These are phyloP conservation scores for Carex scoparia DNA, from an alignment of 176 grass and related monocot genomes.

Conservation along the genomic window DNA sequence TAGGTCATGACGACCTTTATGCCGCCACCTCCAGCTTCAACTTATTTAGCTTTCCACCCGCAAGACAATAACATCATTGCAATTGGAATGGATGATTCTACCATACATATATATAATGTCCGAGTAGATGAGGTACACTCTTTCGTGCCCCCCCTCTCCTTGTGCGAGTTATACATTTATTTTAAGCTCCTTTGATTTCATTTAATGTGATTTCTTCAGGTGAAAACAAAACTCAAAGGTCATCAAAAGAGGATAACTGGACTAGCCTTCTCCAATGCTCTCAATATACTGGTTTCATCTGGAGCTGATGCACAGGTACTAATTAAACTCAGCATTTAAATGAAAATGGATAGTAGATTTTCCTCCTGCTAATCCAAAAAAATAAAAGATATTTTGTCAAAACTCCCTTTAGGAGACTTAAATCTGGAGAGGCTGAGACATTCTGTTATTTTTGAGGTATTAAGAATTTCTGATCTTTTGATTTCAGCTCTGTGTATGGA, in stretches of 20 bases:
- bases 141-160: neutral
- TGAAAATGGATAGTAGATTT: slow-evolving; percentile 2
- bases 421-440: neutral
- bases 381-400: neutral
- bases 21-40: slow-evolving; percentile 81
- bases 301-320: slow-evolving; percentile 94
- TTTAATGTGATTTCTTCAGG: slow-evolving; percentile 45
- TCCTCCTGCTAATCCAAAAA: neutral
- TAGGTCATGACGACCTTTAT: slow-evolving; percentile 99
- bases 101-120: slow-evolving; percentile 99
- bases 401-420: neutral
- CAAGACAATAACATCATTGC: slow-evolving; percentile 99
- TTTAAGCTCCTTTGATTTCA: slow-evolving; percentile 22
- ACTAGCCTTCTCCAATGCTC: slow-evolving; percentile 75
- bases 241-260: slow-evolving; percentile 95
- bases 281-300: slow-evolving; percentile 84
- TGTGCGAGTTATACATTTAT: slow-evolving; percentile 12
- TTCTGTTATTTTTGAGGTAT: neutral
- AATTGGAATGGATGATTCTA: slow-evolving; percentile 99
- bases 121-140: slow-evolving; percentile 82
- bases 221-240: slow-evolving; percentile 87
- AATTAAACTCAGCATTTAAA: neutral
- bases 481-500: slow-evolving; percentile 81
- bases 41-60: slow-evolving; percentile 93
- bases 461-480: slow-evolving; percentile 12